A percentile compares a stretch with the other conserved stretches of the same genome.
These are phyloP conservation scores for Vanrija pseudolonga DNA, from an alignment of 1,284 basidiomycete species.

Conservation along the genomic window DNA sequence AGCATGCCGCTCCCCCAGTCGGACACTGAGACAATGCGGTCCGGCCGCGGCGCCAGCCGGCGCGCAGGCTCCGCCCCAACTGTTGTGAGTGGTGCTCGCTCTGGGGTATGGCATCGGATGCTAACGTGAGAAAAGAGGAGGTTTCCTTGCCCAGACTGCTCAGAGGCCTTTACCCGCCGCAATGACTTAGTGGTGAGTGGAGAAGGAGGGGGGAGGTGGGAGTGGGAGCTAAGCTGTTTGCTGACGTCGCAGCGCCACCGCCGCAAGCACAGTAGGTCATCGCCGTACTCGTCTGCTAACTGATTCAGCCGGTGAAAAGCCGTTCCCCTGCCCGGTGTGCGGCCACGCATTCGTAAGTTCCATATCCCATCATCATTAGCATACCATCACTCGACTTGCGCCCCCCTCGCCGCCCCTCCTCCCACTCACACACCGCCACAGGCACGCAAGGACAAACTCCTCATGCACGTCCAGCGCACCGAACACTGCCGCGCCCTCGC, in stretches of 20 bases:
- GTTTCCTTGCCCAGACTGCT: constrained; percentile 17
- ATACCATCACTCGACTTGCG: background rate
- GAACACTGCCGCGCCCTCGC: constrained; percentile 15
- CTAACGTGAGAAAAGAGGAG: background rate
- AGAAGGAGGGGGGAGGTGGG: background rate
- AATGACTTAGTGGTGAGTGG: constrained; percentile 17
- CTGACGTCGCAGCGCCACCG: constrained; percentile 15
- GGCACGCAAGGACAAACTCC: constrained; percentile 24
- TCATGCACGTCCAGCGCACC: constrained; percentile 20
- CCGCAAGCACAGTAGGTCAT: constrained; percentile 16
- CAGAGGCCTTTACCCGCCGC: constrained; percentile 18
- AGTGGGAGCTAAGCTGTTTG: background rate
- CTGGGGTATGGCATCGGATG: background rate
- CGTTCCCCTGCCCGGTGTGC: constrained; percentile 16
- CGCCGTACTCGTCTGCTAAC: background rate
- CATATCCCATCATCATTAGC: background rate
- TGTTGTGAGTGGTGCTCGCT: background rate
- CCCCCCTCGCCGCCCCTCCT: background rate
- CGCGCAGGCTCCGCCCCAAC: constrained; percentile 2
- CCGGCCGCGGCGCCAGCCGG: background rate
- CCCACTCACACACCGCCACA: constrained; percentile 8
- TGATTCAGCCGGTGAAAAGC: constrained; percentile 15
- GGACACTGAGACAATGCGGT: background rate
- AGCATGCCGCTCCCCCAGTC: background rate
- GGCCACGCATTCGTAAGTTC: constrained; percentile 13